Evolutionary conservation across 1,284 basidiomycete species (phyloP).

Genomic region (Anthracocystis panici-leucophaei): DNA sequence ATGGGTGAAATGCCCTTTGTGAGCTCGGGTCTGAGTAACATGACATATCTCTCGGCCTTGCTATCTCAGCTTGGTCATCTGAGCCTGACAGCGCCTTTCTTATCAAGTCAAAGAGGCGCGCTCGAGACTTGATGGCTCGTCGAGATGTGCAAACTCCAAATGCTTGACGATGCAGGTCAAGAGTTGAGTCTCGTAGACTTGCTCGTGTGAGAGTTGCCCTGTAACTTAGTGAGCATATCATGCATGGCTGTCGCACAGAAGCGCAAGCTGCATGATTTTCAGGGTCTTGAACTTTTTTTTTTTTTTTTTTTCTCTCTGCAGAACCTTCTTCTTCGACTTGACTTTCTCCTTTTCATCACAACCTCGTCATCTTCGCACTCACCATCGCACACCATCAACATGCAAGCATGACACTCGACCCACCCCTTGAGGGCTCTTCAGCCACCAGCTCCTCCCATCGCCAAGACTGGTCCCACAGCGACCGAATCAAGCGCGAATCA

Average conservation of each 20-base stretch:
- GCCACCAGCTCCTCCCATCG: neutral
- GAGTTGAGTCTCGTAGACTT: neutral
- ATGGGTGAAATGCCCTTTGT: neutral
- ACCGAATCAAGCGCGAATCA: constrained; percentile 41
- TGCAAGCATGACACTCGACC: constrained; percentile 26
- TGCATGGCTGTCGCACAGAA: constrained; percentile 1
- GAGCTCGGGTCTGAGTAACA: neutral
- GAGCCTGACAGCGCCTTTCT: too few relatives aligned
- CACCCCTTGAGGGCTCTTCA: neutral
- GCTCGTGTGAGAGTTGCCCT: neutral
- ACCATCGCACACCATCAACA: neutral
- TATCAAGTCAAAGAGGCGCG: too few relatives aligned
- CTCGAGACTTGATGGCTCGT: too few relatives aligned
- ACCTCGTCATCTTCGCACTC: neutral
- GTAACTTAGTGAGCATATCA: neutral
- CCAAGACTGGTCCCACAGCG: constrained; percentile 34
- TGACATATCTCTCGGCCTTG: neutral
- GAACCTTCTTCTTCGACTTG: too few relatives aligned
- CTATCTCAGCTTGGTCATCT: too few relatives aligned
- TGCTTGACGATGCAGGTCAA: too few relatives aligned
- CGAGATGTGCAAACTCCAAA: too few relatives aligned
- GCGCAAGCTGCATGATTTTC: constrained; percentile 8
- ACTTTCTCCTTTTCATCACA: neutral
- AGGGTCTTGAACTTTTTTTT: constrained; percentile 31
- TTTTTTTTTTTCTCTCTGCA: too few relatives aligned